Percentiles rank a stretch among this genome's conserved stretches.
phyloP scores from a whole-genome alignment of 2,329 filamentous ascomycete species.

The Fusarium sterilihyphosum region DNA sequence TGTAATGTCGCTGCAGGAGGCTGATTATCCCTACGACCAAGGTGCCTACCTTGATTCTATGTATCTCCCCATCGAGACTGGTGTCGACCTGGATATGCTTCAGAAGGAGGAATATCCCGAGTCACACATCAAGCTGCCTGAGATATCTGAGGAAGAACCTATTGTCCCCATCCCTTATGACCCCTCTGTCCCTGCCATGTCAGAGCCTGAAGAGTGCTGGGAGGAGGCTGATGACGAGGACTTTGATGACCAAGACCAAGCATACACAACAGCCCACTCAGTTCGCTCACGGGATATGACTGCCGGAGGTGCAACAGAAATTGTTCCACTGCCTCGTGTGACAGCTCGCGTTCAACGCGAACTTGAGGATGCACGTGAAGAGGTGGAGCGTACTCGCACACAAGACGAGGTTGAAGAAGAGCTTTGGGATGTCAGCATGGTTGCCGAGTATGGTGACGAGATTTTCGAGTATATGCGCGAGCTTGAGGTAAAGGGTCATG shows the following conservation, averaged over 20 bases:
- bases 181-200: conserved; percentile 44
- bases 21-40: conserved; percentile 37
- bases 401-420: conserved; percentile 87
- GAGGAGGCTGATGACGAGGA: conserved; percentile 81
- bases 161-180: conserved; percentile 35
- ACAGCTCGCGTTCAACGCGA: conserved; percentile 77
- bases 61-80: conserved; percentile 39
- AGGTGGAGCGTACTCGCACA: conserved; percentile 75
- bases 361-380: conserved; percentile 70
- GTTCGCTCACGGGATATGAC: conserved; percentile 74
- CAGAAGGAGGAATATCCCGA: conserved; percentile 40
- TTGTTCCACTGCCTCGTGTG: conserved; percentile 75
- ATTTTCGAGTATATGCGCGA: conserved; percentile 93
- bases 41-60: conserved; percentile 45
- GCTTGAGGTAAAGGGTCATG: conserved; percentile 74
- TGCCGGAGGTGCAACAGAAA: conserved; percentile 59
- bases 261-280: conserved; percentile 81
- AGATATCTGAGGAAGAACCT: conserved; percentile 47
- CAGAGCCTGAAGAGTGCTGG: conserved; percentile 75
- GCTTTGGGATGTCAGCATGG: conserved; percentile 94
- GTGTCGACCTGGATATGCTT: conserved; percentile 37
- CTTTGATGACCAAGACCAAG: conserved; percentile 69
- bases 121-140: conserved; percentile 42
- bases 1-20: conserved; percentile 25
- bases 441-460: conserved; percentile 94